Conservation (phyloP, 805 yeast species). For the Kluyveromyces aestuarii region DNA sequence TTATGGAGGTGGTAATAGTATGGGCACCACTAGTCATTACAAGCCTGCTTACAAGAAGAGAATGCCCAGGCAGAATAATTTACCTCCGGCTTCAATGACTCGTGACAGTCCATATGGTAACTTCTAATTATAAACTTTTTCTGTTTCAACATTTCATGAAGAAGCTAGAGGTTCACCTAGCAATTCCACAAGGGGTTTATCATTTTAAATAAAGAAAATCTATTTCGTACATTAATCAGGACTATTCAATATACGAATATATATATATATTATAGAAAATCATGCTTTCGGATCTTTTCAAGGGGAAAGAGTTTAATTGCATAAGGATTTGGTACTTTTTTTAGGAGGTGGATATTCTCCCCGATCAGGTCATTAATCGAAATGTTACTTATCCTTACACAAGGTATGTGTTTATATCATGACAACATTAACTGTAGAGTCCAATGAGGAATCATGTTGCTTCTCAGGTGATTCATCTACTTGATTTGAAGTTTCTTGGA, state of each 20-base stretch:
- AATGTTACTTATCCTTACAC: no score
- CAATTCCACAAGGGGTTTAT: neutral
- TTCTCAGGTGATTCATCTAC: neutral
- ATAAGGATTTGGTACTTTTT: no score
- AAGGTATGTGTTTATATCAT: neutral
- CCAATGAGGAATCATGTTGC: neutral
- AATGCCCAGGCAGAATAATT: conserved; percentile 23
- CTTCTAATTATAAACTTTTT: neutral
- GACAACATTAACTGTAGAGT: neutral
- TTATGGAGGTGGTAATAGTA: neutral
- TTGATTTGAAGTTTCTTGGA: neutral
- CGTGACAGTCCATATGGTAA: conserved; percentile 37
- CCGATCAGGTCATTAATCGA: no score
- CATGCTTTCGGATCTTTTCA: no score
- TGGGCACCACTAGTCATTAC: conserved; percentile 13
- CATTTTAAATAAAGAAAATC: neutral
- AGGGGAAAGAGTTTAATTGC: no score
- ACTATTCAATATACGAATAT: neutral
- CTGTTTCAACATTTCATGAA: no score
- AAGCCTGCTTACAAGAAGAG: conserved; percentile 34
- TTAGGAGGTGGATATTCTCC: no score
- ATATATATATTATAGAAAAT: no score
- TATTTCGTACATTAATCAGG: neutral
- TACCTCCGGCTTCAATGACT: conserved; percentile 35
- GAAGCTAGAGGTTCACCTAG: neutral